Evolutionary conservation across 257 asterid species (phyloP), one percentile per base, ranked within the genome.

Genomic region (Scutellaria galericulata): DNA sequence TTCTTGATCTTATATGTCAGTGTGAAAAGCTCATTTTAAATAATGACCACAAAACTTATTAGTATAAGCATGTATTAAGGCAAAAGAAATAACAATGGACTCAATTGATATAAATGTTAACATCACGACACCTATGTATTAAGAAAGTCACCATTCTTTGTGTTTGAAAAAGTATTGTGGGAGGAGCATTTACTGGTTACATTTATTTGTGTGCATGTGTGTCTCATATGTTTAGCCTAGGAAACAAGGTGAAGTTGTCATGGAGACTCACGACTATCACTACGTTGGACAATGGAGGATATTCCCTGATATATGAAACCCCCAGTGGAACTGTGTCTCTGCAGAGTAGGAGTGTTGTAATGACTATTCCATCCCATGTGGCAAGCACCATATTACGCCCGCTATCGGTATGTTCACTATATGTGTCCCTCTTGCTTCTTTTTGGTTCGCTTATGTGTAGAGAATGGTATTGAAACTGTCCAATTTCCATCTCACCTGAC

Each of bases 341-440:
- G 81, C 83, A 68, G 87, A 86, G 90, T 75, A 85, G 72, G 81
- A 88, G 91, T 76, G 83, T 94, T 48, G 94, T 91, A 68, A 82
- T 94, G 96, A 87, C 97, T 75, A 77, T 89, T 68, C 99, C 99
- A 24, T 89, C 99, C 77, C 78, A 91, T 52, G 87, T 88, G 70
- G 96, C 98, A 52, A 85, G 97, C 86, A 79, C 78, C 70, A 79
- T 94, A 80, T 56, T 91, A 70, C 88, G 84, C 59, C 96, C 97
- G 12, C 90, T 94, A 74, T 91, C 99, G 82, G 99, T 94, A 86
- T 59, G 97, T 83, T 68, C 54, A 40, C 70, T 64, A 37, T 76
- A 66, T 61, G 69, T 73, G 7, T 18, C 20, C 11, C 57, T 12
- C 42, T 18, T 46, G 47, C 37, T 47, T 66, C 53, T 55, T 55